Percentiles rank a stretch among this genome's conserved stretches.
Evolutionary conservation across 2,329 filamentous ascomycete genomes (phyloP).

Genomic region (Atkinsonella texensis): DNA sequence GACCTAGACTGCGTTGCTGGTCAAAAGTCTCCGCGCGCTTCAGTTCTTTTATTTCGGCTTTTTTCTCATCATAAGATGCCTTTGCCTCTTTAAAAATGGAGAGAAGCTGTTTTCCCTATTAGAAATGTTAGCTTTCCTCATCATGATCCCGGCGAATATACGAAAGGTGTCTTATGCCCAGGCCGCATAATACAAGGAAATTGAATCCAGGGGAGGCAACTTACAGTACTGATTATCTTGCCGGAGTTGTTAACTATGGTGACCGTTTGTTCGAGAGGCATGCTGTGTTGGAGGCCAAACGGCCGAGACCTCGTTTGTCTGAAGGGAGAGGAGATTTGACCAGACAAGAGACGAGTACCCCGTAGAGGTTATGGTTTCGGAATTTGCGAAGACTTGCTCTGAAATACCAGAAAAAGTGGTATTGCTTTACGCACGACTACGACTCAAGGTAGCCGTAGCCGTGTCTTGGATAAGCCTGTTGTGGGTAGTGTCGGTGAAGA

Average conservation of each 20-base stretch:
- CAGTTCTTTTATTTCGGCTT: slow-evolving; percentile 61
- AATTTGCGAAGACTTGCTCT: neutral
- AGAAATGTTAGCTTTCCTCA: neutral
- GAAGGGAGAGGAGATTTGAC: neutral
- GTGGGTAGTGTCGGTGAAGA: slow-evolving; percentile 10
- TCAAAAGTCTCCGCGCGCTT: slow-evolving; percentile 52
- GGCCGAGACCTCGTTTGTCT: neutral
- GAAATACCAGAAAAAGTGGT: neutral
- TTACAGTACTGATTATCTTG: slow-evolving; percentile 79
- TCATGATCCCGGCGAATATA: neutral
- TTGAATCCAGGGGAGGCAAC: slow-evolving; percentile 19
- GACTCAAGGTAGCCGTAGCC: neutral
- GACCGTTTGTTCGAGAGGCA: slow-evolving; percentile 55
- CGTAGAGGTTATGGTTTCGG: neutral
- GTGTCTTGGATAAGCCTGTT: slow-evolving; percentile 2
- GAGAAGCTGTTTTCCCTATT: slow-evolving; percentile 76
- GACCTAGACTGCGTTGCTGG: slow-evolving; percentile 12
- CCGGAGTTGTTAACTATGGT: slow-evolving; percentile 85
- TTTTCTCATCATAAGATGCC: slow-evolving; percentile 76
- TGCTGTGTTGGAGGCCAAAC: slow-evolving; percentile 8
- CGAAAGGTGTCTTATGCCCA: neutral
- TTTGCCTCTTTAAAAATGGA: slow-evolving; percentile 89
- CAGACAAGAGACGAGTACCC: too few species aligned
- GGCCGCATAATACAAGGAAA: neutral
- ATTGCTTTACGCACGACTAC: neutral